Evolutionary conservation across 768 basidiomycete species (phyloP).

Genomic region (Amanita phalloides): DNA sequence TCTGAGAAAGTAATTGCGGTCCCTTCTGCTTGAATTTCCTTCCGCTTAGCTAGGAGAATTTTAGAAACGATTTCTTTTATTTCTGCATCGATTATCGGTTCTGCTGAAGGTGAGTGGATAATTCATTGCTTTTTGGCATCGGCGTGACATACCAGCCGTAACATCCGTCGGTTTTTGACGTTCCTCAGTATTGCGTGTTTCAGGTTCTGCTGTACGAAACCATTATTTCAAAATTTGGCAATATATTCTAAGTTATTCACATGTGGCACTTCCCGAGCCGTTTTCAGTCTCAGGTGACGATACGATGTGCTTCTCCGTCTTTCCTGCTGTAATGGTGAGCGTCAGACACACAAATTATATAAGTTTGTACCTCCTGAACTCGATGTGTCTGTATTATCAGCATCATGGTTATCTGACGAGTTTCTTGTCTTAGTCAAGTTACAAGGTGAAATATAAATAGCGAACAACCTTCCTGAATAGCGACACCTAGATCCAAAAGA

Average conservation of each 20-base stretch:
- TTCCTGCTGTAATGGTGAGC: neutral
- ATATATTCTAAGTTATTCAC: neutral
- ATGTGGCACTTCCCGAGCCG: neutral
- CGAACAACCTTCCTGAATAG: neutral
- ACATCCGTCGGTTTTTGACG: neutral
- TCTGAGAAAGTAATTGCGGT: neutral
- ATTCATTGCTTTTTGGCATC: neutral
- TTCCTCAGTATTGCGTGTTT: neutral
- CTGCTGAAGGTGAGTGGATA: neutral
- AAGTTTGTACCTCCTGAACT: neutral
- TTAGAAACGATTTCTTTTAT: neutral
- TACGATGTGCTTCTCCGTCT: neutral
- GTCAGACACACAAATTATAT: neutral
- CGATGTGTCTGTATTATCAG: neutral
- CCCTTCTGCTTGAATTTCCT: neutral
- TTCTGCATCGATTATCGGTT: neutral
- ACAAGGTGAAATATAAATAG: neutral
- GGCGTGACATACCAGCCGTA: neutral
- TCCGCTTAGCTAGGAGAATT: neutral
- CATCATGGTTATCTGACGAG: neutral
- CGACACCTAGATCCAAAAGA: too few relatives aligned
- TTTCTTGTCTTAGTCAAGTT: neutral
- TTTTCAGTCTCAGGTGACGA: neutral
- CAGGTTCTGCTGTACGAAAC: neutral
- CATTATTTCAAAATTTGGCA: neutral